These are phyloP conservation scores for Colletotrichum eleusines DNA, from an alignment of 2,329 filamentous ascomycete genomes.

Conservation along the genomic window DNA sequence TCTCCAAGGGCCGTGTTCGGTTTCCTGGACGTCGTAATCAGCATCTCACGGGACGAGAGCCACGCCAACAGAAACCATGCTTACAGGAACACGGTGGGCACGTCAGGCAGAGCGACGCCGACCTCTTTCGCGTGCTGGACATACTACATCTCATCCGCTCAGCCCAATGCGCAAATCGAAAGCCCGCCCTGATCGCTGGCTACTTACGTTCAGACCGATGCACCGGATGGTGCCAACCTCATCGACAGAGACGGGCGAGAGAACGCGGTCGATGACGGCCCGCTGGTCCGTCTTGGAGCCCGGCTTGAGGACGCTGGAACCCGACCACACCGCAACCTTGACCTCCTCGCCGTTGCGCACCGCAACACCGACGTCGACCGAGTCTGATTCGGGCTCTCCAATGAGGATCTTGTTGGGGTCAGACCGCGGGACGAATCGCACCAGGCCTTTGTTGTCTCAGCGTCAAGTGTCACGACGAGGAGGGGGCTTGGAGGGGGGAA, in stretches of 20 bases:
- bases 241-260: slow-evolving; percentile 56
- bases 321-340: slow-evolving; percentile 67
- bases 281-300: slow-evolving; percentile 63
- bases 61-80: neutral
- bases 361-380: slow-evolving; percentile 69
- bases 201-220: slow-evolving; percentile 66
- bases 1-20: slow-evolving; percentile 65
- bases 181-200: slow-evolving; percentile 41
- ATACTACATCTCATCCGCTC: slow-evolving; percentile 46
- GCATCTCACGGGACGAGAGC: neutral
- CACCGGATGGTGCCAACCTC: slow-evolving; percentile 56
- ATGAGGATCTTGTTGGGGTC: slow-evolving; percentile 63
- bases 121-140: slow-evolving; percentile 60
- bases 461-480: neutral
- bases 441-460: slow-evolving; percentile 59
- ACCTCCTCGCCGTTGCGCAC: slow-evolving; percentile 68
- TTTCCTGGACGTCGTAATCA: slow-evolving; percentile 53
- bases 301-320: slow-evolving; percentile 67
- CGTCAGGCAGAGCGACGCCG: slow-evolving; percentile 62
- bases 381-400: slow-evolving; percentile 65
- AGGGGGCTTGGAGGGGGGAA: neutral
- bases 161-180: neutral
- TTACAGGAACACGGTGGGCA: slow-evolving; percentile 68
- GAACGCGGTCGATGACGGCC: slow-evolving; percentile 59
- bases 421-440: slow-evolving; percentile 68